Evolutionary conservation across 352 stramenopile species (phyloP).

Genomic region (Blastocystis sp.): DNA sequence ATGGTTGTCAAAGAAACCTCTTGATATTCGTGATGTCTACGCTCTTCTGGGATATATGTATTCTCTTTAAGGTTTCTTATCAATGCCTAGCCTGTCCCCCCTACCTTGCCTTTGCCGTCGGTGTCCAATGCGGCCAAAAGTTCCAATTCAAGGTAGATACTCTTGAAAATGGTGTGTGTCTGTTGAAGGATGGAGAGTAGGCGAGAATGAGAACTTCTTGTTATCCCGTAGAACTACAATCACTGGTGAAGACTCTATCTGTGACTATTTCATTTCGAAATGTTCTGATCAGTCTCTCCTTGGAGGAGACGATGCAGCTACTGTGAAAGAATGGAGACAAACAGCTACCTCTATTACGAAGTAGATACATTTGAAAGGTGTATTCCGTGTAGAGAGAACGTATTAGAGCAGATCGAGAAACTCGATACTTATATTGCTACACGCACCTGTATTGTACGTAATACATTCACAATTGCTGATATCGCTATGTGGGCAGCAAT

Average conservation of each 20-base stretch:
- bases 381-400: constrained; percentile 2
- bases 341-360: constrained; percentile 27
- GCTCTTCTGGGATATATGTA: constrained; percentile 55
- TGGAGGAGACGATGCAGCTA: constrained; percentile 32
- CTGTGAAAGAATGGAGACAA: constrained; percentile 56
- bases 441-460: constrained; percentile 85
- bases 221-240: constrained; percentile 7
- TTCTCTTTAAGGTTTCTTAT: background rate
- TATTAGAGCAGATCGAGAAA: constrained; percentile 65
- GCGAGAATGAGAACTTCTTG: background rate
- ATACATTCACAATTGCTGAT: constrained; percentile 86
- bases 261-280: constrained; percentile 60
- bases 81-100: constrained; percentile 14
- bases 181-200: constrained; percentile 54
- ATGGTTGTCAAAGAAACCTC: background rate
- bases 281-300: constrained; percentile 31
- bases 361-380: background rate
- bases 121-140: constrained; percentile 44
- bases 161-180: constrained; percentile 19
- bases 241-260: constrained; percentile 29
- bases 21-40: constrained; percentile 3
- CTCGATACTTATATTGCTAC: constrained; percentile 79
- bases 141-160: constrained; percentile 61
- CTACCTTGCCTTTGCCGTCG: constrained; percentile 42
- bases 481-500: constrained; percentile 80